These are phyloP conservation scores for Erucastrum elatum DNA, from an alignment of 345 rosid species.

Conservation along the genomic window DNA sequence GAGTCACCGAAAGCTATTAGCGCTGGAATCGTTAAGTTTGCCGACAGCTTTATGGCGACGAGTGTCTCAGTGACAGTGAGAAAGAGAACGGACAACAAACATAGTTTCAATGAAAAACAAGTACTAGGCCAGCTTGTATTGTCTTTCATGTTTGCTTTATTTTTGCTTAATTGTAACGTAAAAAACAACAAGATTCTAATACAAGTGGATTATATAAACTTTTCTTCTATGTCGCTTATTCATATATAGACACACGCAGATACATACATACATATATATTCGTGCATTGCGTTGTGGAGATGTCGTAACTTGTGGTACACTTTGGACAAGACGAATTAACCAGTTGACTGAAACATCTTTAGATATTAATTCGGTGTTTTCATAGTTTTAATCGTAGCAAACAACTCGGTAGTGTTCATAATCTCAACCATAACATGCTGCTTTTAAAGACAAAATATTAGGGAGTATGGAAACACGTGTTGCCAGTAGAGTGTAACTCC, in stretches of 20 bases:
- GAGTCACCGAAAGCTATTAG: conserved; percentile 55
- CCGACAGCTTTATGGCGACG: conserved; percentile 31
- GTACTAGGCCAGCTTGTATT: conserved; percentile 25
- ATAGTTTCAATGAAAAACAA: conserved; percentile 24
- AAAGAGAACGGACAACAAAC: conserved; percentile 22
- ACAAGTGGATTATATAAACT: neutral
- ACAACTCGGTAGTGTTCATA: neutral
- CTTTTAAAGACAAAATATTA: too few relatives aligned
- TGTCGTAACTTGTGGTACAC: conserved; percentile 7
- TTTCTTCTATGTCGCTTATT: conserved; percentile 2
- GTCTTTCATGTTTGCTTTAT: conserved; percentile 20
- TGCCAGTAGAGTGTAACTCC: too few relatives aligned
- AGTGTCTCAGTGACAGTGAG: neutral
- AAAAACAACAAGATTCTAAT: neutral
- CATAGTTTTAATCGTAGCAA: neutral
- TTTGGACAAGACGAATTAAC: neutral
- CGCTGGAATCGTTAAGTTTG: conserved; percentile 41
- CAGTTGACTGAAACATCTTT: neutral
- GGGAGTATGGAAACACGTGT: too few relatives aligned
- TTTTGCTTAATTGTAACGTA: conserved; percentile 7
- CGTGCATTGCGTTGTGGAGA: conserved; percentile 13
- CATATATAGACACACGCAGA: conserved; percentile 3
- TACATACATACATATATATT: neutral
- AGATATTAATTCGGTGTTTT: neutral
- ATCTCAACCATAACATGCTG: too few relatives aligned